Percentiles rank a stretch among this genome's conserved stretches.
These are phyloP conservation scores for Candida mesenterica DNA, from an alignment of 1,139 yeast species.

Conservation along the genomic window DNA sequence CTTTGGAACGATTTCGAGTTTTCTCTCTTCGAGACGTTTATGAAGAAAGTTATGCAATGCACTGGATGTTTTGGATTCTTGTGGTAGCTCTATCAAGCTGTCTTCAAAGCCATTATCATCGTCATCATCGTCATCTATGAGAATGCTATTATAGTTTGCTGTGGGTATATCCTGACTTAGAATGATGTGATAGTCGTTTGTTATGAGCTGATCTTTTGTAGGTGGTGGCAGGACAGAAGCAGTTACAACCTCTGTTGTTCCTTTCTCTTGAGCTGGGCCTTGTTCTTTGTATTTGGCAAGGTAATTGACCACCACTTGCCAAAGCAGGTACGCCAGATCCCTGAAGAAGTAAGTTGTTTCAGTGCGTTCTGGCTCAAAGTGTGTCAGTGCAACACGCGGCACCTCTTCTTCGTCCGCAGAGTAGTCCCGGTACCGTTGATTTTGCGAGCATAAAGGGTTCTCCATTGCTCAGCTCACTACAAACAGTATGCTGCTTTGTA, in stretches of 20 bases:
- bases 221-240: not conserved
- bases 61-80: not conserved
- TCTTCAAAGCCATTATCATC: slow-evolving; percentile 1
- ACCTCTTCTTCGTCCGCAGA: too few species aligned
- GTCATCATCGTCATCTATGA: slow-evolving; percentile 9
- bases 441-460: too few species aligned
- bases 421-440: too few species aligned
- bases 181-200: slow-evolving; percentile 16
- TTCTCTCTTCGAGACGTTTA: slow-evolving; percentile 6
- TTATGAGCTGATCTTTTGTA: slow-evolving; percentile 3
- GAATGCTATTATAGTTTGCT: slow-evolving; percentile 12
- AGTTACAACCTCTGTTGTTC: not conserved
- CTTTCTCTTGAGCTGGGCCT: too few species aligned
- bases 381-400: too few species aligned
- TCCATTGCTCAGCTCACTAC: too few species aligned
- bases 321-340: not conserved
- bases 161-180: slow-evolving; percentile 2
- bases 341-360: too few species aligned
- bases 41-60: slow-evolving; percentile 7
- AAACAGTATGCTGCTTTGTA: too few species aligned
- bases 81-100: slow-evolving; percentile 4
- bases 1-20: not conserved
- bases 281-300: not conserved
- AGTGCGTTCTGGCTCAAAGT: too few species aligned
- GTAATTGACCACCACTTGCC: not conserved